Conservation (phyloP, 352 stramenopile genomes). For the Ophiocytium majus region DNA sequence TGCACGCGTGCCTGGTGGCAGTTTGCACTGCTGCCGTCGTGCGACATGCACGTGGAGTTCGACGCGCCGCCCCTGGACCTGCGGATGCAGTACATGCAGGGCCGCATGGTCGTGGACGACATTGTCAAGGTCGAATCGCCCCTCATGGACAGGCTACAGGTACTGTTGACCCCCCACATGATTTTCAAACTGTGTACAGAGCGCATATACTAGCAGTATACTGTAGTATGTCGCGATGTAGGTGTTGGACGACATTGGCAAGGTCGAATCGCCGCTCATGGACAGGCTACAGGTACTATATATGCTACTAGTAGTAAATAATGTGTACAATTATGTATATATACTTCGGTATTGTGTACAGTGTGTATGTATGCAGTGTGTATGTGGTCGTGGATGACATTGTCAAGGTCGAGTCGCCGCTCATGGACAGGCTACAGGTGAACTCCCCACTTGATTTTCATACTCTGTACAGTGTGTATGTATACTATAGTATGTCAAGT, state of each 20-base stretch:
- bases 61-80: not conserved
- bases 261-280: not conserved
- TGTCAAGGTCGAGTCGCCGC: conserved; percentile 1
- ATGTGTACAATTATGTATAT: too few species aligned
- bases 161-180: too few species aligned
- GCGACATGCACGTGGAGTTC: not conserved
- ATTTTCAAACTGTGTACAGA: too few species aligned
- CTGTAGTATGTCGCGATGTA: too few species aligned
- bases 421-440: not conserved
- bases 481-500: too few species aligned
- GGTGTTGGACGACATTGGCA: not conserved
- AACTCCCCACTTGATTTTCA: too few species aligned
- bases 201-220: too few species aligned
- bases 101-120: not conserved
- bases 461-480: too few species aligned
- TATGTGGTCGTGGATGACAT: conserved; percentile 1
- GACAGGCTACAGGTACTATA: conserved; percentile 8
- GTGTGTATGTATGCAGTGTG: too few species aligned
- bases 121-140: conserved; percentile 11
- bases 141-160: not conserved
- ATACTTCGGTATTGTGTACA: too few species aligned
- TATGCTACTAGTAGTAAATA: too few species aligned
- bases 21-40: not conserved
- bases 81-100: conserved; percentile 5
- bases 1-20: too few species aligned